A percentile compares a stretch with the other conserved stretches of the same genome.
Evolutionary conservation across 2,329 filamentous ascomycete genomes (phyloP).

Genomic region (Xylaria sp.): DNA sequence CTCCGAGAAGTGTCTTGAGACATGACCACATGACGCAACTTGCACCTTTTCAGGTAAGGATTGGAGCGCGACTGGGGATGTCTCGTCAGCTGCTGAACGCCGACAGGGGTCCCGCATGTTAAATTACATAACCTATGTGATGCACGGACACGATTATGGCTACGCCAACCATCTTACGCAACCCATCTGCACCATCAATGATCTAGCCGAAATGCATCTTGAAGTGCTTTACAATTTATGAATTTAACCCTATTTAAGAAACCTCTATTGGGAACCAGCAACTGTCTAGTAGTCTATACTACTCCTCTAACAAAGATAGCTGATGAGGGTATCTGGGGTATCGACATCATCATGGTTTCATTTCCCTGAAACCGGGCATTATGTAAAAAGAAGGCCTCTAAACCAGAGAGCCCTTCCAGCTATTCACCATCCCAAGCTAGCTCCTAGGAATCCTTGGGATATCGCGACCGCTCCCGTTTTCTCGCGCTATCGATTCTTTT

Average conservation of each 20-base stretch:
- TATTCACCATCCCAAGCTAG: background rate
- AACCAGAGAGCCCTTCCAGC: background rate
- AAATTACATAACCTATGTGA: background rate
- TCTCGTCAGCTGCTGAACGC: background rate
- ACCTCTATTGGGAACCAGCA: background rate
- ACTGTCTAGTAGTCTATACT: background rate
- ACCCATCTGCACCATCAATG: background rate
- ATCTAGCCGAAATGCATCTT: background rate
- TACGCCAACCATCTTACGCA: background rate
- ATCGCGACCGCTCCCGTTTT: conserved; percentile 14
- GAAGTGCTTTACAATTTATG: background rate
- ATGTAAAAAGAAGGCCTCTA: background rate
- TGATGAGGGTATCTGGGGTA: background rate
- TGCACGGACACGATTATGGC: background rate
- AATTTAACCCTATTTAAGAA: background rate
- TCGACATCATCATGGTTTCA: conserved; percentile 1
- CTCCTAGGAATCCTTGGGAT: conserved; percentile 8
- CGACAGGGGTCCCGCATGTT: background rate
- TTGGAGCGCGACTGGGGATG: background rate
- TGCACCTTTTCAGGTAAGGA: background rate
- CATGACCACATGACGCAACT: conserved; percentile 22
- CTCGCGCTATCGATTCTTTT: conserved; percentile 38
- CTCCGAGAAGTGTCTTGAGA: background rate
- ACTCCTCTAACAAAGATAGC: background rate
- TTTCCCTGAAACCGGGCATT: background rate